Evolutionary conservation across 345 rosid genomes (phyloP), one percentile per base, ranked within the genome.

Genomic region (Hevea brasiliensis): DNA sequence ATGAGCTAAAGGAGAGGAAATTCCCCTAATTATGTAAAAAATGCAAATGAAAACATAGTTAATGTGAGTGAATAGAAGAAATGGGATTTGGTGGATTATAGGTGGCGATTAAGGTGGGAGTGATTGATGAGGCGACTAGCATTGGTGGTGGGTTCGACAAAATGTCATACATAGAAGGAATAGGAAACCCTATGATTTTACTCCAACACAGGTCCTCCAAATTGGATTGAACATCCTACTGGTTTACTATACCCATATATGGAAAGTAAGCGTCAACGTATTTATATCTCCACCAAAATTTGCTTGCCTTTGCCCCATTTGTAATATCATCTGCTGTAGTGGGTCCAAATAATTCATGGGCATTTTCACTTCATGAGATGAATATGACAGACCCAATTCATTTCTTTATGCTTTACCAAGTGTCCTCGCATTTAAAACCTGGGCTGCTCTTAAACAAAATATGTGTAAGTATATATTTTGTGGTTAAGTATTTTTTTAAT

Each of bases 71-170:
- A n/a, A n/a, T n/a, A 66, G 65, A 56, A 7, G 6, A 8, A 14
- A 21, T 7, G 10, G 7, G 26, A n/a, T n/a, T 35, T 65, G 58
- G 60, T 24, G 51, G 26, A 41, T 23, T 35, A 27, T 41, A 18
- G 63, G 48, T 65, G 55, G 58, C 58, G 56, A 74, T 40, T 56
- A 42, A 65, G 65, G 76, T 29, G 35, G 35, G 26, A 65, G 76
- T 71, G 70, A 59, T 59, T 9, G 15, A 14, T 59, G 70, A 59
- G 58, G 72, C 78, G 70, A 70, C 75, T 27, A 65, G 21, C 23
- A 35, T 4, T 54, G 51, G 72, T 72, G 74, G 83, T 72, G 83
- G 61, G 71, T 60, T 67, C 32, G 56, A 48, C 71, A 79, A 8
- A 47, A 64, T 58, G 27, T 48, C 58, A 70, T 60, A 47, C 35